phyloP scores from a whole-genome alignment of 2,329 filamentous ascomycete genomes.

The Xylaria sp. region DNA sequence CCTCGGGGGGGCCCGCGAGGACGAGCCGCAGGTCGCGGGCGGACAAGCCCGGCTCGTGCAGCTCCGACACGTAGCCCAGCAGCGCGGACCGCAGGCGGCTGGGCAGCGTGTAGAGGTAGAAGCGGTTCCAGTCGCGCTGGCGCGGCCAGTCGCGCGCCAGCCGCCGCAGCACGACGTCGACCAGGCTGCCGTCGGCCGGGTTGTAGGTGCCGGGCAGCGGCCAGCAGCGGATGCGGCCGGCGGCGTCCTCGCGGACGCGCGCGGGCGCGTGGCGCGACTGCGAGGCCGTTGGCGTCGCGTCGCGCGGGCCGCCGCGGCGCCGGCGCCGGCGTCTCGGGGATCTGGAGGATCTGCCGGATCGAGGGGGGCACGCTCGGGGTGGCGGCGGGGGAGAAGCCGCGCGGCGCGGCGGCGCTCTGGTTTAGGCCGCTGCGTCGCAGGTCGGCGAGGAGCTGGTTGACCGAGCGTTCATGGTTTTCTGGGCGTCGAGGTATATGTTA shows the following conservation, averaged over 20 bases:
- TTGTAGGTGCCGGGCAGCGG: conserved; percentile 49
- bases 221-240: conserved; percentile 26
- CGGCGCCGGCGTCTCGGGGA: conserved; percentile 59
- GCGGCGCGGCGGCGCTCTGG: conserved; percentile 26
- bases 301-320: conserved; percentile 49
- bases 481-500: conserved; percentile 6
- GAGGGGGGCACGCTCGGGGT: conserved; percentile 60
- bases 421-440: conserved; percentile 52
- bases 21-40: conserved; percentile 52
- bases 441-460: conserved; percentile 63
- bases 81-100: conserved; percentile 55
- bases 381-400: conserved; percentile 36
- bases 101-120: conserved; percentile 60
- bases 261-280: conserved; percentile 35
- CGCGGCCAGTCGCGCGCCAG: conserved; percentile 59
- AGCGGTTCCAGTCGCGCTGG: conserved; percentile 58
- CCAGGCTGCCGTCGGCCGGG: conserved; percentile 51
- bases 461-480: conserved; percentile 46
- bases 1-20: conserved; percentile 33
- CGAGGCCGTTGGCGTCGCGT: conserved; percentile 50
- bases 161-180: conserved; percentile 53
- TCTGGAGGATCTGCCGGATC: conserved; percentile 61
- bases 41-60: conserved; percentile 50
- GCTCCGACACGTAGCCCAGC: conserved; percentile 52
- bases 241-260: conserved; percentile 18